Evolutionary conservation across 1,139 yeast species (phyloP), one percentile per base, ranked within the genome.

Genomic region (Hyphopichia buzzinii): DNA sequence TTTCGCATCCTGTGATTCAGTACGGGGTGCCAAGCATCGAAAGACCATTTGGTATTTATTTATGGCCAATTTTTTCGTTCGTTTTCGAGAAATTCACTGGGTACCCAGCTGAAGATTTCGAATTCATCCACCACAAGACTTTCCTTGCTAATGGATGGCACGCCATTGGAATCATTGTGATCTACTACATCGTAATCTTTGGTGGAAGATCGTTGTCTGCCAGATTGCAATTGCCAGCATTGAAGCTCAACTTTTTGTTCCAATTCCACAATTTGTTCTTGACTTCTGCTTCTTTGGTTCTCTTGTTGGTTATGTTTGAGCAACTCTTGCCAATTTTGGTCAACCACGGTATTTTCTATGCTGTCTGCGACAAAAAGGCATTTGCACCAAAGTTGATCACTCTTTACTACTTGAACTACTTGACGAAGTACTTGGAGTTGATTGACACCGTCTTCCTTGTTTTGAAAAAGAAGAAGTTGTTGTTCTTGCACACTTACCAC

Each of bases 401-500:
- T 31, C 70, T 92, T 49, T 92, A 92, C 72, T 84, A 83, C 59
- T 65, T 85, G 63, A 85, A 84, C 63, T 84, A 85, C 59, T 66
- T 84, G 61, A 81, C 87, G 54, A 84, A 85, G 61, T 84, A 77
- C 63, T 51, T 85, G 52, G 98, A 92, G 70, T 81, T 92, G 56
- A 59, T 90, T 41, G 98, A 92, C 65, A 92, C 98, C 17, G 81
- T 89, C 22, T 92, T 92, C 69, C 75, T 92, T 56, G 95, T 92
- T 43, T 74, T 92, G 60, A 87, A 89, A 67, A 84, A 87, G 74
- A 92, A 92, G 73, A 90, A 89, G 62, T 75, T 84, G 55, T 73
- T 92, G 48, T 90, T 90, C 57, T 74, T 92, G 63, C 98, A 92
- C 71, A 88, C 95, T 41, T 92, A 89, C 69, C 98, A 92, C 66